Evolutionary conservation across 106 monocot genomes (phyloP).

Genomic region (Acanthochlamys bracteata): DNA sequence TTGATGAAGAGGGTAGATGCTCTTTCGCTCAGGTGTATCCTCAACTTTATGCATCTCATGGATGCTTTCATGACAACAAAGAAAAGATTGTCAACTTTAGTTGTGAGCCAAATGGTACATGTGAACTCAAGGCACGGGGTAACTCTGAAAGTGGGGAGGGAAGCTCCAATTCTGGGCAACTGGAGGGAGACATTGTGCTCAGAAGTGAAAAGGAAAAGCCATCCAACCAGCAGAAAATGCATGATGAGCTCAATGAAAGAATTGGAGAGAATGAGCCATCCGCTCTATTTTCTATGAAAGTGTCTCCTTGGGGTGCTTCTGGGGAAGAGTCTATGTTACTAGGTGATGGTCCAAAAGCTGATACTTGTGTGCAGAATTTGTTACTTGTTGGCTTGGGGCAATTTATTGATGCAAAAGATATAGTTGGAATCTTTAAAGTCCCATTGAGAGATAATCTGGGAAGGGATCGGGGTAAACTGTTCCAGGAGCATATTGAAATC

Average conservation of each 20-base stretch:
- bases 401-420: slow-evolving; percentile 44
- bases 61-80: slow-evolving; percentile 1
- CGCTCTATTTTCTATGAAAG: slow-evolving; percentile 11
- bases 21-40: slow-evolving; percentile 30
- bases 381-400: slow-evolving; percentile 54
- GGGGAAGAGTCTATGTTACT: slow-evolving; percentile 13
- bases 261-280: slow-evolving; percentile 67
- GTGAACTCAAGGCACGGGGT: slow-evolving; percentile 14
- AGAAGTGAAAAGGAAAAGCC: slow-evolving; percentile 19
- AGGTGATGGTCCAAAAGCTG: slow-evolving; percentile 10
- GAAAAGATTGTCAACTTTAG: slow-evolving; percentile 13
- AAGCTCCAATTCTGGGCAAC: slow-evolving; percentile 58
- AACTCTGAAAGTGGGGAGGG: slow-evolving; percentile 31
- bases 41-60: slow-evolving; percentile 19
- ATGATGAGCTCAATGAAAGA: slow-evolving; percentile 26
- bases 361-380: slow-evolving; percentile 46
- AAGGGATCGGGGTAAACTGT: slow-evolving; percentile 37
- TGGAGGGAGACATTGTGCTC: slow-evolving; percentile 13
- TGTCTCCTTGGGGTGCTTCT: background rate
- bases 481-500: slow-evolving; percentile 54
- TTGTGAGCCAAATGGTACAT: slow-evolving; percentile 24
- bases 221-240: background rate
- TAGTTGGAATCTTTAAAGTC: slow-evolving; percentile 49
- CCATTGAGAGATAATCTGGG: slow-evolving; percentile 33
- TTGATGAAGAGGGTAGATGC: slow-evolving; percentile 31